These are phyloP conservation scores for Aspergillus caelatus DNA, from an alignment of 2,329 filamentous ascomycete species.

Conservation along the genomic window DNA sequence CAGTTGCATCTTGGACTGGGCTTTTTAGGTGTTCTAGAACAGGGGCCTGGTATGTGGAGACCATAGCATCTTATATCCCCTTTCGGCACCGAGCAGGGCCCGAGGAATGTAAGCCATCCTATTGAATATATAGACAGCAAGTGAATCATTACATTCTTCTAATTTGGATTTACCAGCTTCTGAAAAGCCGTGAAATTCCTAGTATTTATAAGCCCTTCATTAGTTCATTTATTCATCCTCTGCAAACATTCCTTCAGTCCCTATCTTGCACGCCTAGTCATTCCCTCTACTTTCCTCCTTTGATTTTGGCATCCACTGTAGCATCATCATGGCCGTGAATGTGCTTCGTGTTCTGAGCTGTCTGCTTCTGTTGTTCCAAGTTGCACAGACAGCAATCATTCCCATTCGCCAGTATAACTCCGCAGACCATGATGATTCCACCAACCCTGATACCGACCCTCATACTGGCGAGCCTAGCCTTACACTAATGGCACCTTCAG, in stretches of 20 bases:
- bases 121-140: not conserved
- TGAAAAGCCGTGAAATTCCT: not conserved
- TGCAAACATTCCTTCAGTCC: not conserved
- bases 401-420: not conserved
- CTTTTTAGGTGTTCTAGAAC: not conserved
- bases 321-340: not conserved
- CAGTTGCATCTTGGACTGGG: not conserved
- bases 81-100: not conserved
- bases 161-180: not conserved
- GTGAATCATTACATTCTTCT: not conserved
- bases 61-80: not conserved
- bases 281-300: not conserved
- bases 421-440: not conserved
- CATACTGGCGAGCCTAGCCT: not conserved
- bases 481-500: not conserved
- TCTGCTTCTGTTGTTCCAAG: not conserved
- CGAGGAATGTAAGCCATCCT: not conserved
- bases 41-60: slow-evolving; percentile 2
- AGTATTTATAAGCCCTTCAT: not conserved
- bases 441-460: not conserved
- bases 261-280: not conserved
- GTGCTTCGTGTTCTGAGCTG: not conserved
- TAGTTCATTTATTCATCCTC: not conserved
- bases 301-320: not conserved
- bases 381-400: not conserved